phyloP scores from a whole-genome alignment of 2,329 filamentous ascomycete species.

The Fusarium sp. region DNA sequence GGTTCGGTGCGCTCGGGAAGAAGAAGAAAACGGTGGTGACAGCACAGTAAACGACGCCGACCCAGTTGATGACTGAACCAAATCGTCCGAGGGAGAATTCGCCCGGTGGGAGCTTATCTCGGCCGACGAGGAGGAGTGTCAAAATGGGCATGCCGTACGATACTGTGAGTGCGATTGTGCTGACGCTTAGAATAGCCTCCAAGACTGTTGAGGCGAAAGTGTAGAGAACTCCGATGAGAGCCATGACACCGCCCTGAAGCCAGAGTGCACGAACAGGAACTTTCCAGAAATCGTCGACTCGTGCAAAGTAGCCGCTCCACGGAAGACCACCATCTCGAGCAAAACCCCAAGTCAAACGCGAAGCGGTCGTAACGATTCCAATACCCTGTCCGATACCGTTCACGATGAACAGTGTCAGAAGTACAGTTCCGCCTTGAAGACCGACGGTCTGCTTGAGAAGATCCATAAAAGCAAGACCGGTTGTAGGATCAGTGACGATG shows the following conservation, averaged over 20 bases:
- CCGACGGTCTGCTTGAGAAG: conserved; percentile 55
- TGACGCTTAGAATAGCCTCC: conserved; percentile 65
- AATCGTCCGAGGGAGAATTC: conserved; percentile 59
- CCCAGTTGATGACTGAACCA: conserved; percentile 59
- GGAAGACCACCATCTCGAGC: conserved; percentile 64
- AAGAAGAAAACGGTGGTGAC: conserved; percentile 68
- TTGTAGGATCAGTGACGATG: conserved; percentile 52
- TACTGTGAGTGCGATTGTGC: conserved; percentile 67
- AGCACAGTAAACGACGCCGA: conserved; percentile 63
- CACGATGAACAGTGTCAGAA: conserved; percentile 65
- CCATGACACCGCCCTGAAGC: conserved; percentile 59
- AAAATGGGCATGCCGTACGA: conserved; percentile 62
- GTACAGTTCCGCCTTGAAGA: conserved; percentile 54
- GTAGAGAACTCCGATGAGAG: conserved; percentile 65
- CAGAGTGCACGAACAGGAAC: conserved; percentile 65
- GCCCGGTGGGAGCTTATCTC: conserved; percentile 62
- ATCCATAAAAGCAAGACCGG: conserved; percentile 62
- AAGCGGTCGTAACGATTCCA: conserved; percentile 63
- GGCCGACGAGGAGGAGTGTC: conserved; percentile 60
- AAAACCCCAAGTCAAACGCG: conserved; percentile 65
- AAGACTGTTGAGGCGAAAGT: conserved; percentile 65
- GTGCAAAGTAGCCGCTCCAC: conserved; percentile 58
- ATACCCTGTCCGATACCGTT: conserved; percentile 66
- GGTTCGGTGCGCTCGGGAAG: conserved; percentile 61
- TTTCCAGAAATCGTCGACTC: conserved; percentile 60